Conservation (phyloP, 2,329 filamentous ascomycete species). For the Gliomastix tumulicola region DNA sequence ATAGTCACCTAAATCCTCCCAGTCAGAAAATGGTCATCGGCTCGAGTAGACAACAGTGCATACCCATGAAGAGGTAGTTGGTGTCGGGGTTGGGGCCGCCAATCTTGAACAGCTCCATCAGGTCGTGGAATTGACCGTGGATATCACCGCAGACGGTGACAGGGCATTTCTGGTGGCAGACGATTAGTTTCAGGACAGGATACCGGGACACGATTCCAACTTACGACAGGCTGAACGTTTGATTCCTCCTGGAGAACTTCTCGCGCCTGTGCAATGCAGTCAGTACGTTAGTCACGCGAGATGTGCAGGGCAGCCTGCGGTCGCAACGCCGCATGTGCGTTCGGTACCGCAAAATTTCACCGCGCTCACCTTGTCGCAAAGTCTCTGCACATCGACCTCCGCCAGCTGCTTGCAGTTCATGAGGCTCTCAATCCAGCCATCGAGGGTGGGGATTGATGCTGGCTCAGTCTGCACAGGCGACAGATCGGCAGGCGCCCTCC, state of each 20-base stretch:
- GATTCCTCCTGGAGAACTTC: conserved; percentile 97
- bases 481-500: conserved; percentile 74
- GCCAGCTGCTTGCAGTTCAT: conserved; percentile 98
- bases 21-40: background rate
- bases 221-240: conserved; percentile 97
- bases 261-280: conserved; percentile 77
- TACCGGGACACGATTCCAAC: too few relatives aligned
- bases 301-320: too few relatives aligned
- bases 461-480: conserved; percentile 69
- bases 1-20: conserved; percentile 71
- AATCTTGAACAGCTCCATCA: conserved; percentile 99
- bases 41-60: conserved; percentile 17
- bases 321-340: too few relatives aligned
- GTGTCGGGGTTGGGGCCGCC: conserved; percentile 96
- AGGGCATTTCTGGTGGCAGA: conserved; percentile 94
- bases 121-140: conserved; percentile 96
- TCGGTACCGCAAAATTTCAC: too few relatives aligned
- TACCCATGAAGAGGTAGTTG: conserved; percentile 99
- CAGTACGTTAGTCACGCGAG: too few relatives aligned
- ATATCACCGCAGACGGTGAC: conserved; percentile 99
- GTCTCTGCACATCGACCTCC: conserved; percentile 87
- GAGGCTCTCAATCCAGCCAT: conserved; percentile 97
- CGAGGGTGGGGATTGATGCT: conserved; percentile 83
- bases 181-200: too few relatives aligned
- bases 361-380: conserved; percentile 96